Evolutionary conservation across 768 basidiomycete species (phyloP), one percentile per base, ranked within the genome.

Genomic region (Mycena leptocephala): DNA sequence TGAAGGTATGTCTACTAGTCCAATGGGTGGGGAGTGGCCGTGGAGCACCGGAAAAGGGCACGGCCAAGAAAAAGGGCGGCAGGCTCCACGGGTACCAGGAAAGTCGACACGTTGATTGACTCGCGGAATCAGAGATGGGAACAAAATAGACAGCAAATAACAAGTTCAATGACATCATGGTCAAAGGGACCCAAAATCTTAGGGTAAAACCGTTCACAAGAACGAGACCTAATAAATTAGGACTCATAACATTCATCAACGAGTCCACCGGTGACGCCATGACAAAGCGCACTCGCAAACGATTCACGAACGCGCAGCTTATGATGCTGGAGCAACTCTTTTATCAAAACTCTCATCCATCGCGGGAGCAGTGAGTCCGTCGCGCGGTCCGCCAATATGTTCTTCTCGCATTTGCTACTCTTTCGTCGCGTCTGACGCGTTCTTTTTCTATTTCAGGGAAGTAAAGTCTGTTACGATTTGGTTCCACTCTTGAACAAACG

Each of bases 401-500:
- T 84, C 81, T 93, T 87, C 18, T 70, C 65, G 53, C 70, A 76
- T 70, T n/a, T 46, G n/a, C 58, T 24, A 22, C 16, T 43, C 59
- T 41, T 61, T 51, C 56, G 64, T 71, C 68, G 64, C 67, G 66
- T 75, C 78, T 82, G 58, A 82, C 78, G 48, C 70, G 63, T 72
- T 55, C 74, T 69, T 77, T 79, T 59, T 72, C 46, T 69, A 56
- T 70, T n/a, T 22, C 75, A 93, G 92, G 92, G 92, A 93, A 81
- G 87, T 89, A 33, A 93, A 92, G 79, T 92, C 92, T 1, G 92
- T 93, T 67, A 93, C 93, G n/a, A 93, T 95, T 48, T 95, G 94
- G 94, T 95, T 95, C 82, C 94, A 95, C n/a, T n/a, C n/a, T n/a
- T n/a, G 84, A 95, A 95, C 82, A 94, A 92, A 83, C 92, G 94